Evolutionary conservation across 805 yeast species (phyloP).

Genomic region (Saturnispora sekii): DNA sequence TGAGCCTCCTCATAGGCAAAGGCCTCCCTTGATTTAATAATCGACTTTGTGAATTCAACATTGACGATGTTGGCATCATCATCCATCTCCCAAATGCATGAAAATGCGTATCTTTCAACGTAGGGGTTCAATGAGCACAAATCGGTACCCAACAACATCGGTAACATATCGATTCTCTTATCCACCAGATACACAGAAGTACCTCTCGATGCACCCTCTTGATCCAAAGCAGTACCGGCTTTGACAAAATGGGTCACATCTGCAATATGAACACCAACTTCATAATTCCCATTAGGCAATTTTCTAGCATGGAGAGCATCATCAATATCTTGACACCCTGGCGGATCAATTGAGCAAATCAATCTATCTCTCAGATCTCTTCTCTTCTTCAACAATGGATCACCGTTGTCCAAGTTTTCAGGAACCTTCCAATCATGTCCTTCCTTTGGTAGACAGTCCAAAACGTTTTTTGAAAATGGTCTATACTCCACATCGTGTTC

Average conservation of each 20-base stretch:
- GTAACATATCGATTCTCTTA: slow-evolving; percentile 97
- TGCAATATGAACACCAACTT: slow-evolving; percentile 98
- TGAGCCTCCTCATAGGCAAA: slow-evolving; percentile 94
- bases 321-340: slow-evolving; percentile 96
- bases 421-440: slow-evolving; percentile 94
- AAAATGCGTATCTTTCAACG: slow-evolving; percentile 92
- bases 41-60: slow-evolving; percentile 74
- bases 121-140: slow-evolving; percentile 90
- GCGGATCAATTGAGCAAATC: slow-evolving; percentile 96
- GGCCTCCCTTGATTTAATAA: slow-evolving; percentile 86
- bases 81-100: slow-evolving; percentile 93
- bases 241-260: slow-evolving; percentile 97
- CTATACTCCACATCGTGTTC: slow-evolving; percentile 97
- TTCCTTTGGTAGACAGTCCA: slow-evolving; percentile 86
- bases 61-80: slow-evolving; percentile 74
- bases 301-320: slow-evolving; percentile 87
- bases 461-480: slow-evolving; percentile 86
- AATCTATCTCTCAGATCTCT: slow-evolving; percentile 79
- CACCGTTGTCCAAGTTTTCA: slow-evolving; percentile 43
- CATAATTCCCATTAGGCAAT: slow-evolving; percentile 88
- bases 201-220: slow-evolving; percentile 95
- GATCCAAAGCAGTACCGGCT: slow-evolving; percentile 83
- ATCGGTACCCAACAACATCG: slow-evolving; percentile 89
- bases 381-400: slow-evolving; percentile 51
- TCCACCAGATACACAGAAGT: slow-evolving; percentile 96